phyloP scores from a whole-genome alignment of 2,329 filamentous ascomycete genomes.

The Metarhizium humberi region DNA sequence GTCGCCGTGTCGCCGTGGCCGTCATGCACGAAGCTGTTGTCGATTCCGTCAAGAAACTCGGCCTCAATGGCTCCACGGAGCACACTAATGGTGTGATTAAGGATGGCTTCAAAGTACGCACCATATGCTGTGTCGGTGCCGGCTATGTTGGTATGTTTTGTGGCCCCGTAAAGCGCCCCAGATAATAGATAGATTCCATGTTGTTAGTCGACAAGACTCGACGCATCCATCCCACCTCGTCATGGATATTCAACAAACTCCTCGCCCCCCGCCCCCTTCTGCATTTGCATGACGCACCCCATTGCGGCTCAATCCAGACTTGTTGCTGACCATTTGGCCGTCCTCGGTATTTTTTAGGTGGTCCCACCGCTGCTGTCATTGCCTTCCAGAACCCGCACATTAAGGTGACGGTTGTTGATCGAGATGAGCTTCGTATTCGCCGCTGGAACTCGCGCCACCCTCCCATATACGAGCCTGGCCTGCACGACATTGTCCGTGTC shows the following conservation, averaged over 20 bases:
- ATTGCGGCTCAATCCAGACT: neutral
- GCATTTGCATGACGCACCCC: neutral
- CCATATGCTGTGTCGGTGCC: slow-evolving; percentile 66
- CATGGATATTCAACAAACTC: too few relatives aligned
- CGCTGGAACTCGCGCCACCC: slow-evolving; percentile 66
- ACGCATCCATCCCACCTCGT: too few relatives aligned
- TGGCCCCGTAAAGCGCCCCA: neutral
- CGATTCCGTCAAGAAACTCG: slow-evolving; percentile 21
- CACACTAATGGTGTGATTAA: slow-evolving; percentile 19
- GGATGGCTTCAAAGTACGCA: slow-evolving; percentile 32
- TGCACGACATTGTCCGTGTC: slow-evolving; percentile 57
- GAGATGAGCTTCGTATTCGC: slow-evolving; percentile 53
- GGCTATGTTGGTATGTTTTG: slow-evolving; percentile 62
- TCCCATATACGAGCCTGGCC: slow-evolving; percentile 67
- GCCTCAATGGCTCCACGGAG: slow-evolving; percentile 22
- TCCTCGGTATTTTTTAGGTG: slow-evolving; percentile 36
- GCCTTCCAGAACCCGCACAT: slow-evolving; percentile 65
- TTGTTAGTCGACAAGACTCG: too few relatives aligned
- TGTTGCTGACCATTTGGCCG: neutral
- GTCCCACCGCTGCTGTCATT: slow-evolving; percentile 66
- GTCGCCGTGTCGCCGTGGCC: slow-evolving; percentile 11
- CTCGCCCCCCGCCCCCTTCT: neutral
- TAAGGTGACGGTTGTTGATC: slow-evolving; percentile 66
- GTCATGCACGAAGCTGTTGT: slow-evolving; percentile 13
- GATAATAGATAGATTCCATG: neutral